phyloP scores from a whole-genome alignment of 202 grass and related monocot genomes.

The Schoenoplectus tabernaemontani region DNA sequence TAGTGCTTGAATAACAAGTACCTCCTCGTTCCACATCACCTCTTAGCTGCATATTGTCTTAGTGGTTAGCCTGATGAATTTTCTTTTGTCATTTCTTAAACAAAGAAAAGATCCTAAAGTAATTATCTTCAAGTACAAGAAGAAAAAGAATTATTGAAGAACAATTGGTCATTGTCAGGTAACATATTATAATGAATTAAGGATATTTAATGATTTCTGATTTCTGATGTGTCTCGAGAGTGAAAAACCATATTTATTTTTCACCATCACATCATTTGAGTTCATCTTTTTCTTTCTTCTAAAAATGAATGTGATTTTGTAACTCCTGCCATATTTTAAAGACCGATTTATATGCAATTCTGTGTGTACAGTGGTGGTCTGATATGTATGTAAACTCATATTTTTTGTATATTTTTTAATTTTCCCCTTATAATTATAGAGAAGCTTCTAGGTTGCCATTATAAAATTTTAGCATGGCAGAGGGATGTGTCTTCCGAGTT shows the following conservation, averaged over 20 bases:
- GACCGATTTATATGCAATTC: not conserved
- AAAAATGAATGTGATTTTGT: too few species aligned
- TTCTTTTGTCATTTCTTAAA: constrained; percentile 28
- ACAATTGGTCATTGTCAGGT: constrained; percentile 88
- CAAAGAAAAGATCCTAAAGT: constrained; percentile 81
- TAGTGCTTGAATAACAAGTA: constrained; percentile 87
- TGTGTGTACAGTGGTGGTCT: not conserved
- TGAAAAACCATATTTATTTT: not conserved
- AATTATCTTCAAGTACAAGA: constrained; percentile 86
- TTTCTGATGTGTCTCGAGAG: not conserved
- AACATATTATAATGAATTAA: constrained; percentile 5
- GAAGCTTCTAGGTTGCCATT: too few species aligned
- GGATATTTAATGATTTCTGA: constrained; percentile 6
- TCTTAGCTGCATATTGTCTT: not conserved
- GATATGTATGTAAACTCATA: too few species aligned
- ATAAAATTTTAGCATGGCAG: too few species aligned
- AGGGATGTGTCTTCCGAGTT: too few species aligned
- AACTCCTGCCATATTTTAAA: too few species aligned
- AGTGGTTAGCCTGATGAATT: not conserved
- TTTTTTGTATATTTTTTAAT: too few species aligned
- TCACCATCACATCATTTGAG: not conserved
- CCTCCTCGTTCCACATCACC: not conserved
- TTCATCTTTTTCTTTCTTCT: not conserved
- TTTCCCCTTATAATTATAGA: too few species aligned
- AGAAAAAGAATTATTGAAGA: constrained; percentile 95